Evolutionary conservation across 371 early-diverging fungal genomes (phyloP).

Genomic region (Mortierella sp.): DNA sequence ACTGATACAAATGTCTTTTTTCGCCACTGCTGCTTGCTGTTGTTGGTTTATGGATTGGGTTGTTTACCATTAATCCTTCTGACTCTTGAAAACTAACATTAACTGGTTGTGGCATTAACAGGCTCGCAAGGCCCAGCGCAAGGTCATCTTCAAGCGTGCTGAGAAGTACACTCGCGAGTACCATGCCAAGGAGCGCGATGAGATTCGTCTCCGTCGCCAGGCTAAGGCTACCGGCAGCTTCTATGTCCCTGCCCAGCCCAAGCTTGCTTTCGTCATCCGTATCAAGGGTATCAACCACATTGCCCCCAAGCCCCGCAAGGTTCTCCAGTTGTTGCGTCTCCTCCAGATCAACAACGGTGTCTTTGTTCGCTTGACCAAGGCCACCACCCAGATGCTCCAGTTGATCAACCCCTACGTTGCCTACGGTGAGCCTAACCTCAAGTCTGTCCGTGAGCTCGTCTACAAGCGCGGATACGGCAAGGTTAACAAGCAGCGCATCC

Average conservation of each 20-base stretch:
- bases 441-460: slow-evolving; percentile 98
- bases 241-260: slow-evolving; percentile 97
- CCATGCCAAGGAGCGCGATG: slow-evolving; percentile 87
- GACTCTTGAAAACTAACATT: background rate
- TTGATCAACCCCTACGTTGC: slow-evolving; percentile 98
- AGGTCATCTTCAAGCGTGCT: slow-evolving; percentile 98
- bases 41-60: slow-evolving; percentile 15
- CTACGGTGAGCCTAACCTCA: slow-evolving; percentile 97
- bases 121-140: slow-evolving; percentile 87
- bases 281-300: slow-evolving; percentile 98
- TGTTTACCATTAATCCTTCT: background rate
- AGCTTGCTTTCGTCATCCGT: slow-evolving; percentile 98
- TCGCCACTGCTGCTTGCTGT: background rate
- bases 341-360: slow-evolving; percentile 99
- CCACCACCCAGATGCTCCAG: slow-evolving; percentile 98
- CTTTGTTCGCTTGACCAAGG: slow-evolving; percentile 98
- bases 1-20: slow-evolving; percentile 65
- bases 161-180: slow-evolving; percentile 97
- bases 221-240: slow-evolving; percentile 93
- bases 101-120: slow-evolving; percentile 38
- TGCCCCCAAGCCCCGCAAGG: slow-evolving; percentile 99
- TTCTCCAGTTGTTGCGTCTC: slow-evolving; percentile 98
- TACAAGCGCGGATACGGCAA: slow-evolving; percentile 99
- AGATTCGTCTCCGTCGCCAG: slow-evolving; percentile 91
- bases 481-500: slow-evolving; percentile 96